A percentile compares a stretch with the other conserved stretches of the same genome.
Evolutionary conservation across 768 basidiomycete species (phyloP).

Genomic region (Tephrocybe sp.): DNA sequence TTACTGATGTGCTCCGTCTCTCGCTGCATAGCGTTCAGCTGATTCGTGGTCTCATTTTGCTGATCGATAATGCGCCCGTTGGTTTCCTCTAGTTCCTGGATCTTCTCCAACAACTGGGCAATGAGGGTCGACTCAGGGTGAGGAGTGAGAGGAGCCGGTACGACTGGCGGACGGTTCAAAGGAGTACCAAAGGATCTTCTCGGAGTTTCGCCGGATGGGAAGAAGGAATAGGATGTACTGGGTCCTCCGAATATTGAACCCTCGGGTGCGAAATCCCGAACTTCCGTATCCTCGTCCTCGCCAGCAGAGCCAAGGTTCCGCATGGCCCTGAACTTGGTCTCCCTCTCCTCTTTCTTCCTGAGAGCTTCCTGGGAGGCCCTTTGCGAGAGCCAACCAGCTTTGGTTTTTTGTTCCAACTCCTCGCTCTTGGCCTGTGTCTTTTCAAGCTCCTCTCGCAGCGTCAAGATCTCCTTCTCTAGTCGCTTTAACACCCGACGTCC

Average conservation of each 20-base stretch:
- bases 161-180: conserved; percentile 12
- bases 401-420: conserved; percentile 69
- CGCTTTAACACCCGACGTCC: conserved; percentile 70
- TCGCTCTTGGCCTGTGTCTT: conserved; percentile 68
- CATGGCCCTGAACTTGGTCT: conserved; percentile 54
- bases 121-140: conserved; percentile 56
- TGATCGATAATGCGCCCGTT: conserved; percentile 67
- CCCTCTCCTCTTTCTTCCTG: conserved; percentile 50
- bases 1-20: conserved; percentile 71
- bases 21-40: conserved; percentile 67
- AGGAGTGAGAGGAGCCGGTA: conserved; percentile 14
- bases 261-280: conserved; percentile 65
- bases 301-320: conserved; percentile 37
- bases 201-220: conserved; percentile 24
- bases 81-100: conserved; percentile 73
- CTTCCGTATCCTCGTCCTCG: conserved; percentile 28
- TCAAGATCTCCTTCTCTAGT: conserved; percentile 80
- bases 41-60: conserved; percentile 59
- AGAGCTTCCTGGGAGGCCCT: conserved; percentile 42
- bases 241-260: conserved; percentile 41
- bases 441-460: conserved; percentile 74
- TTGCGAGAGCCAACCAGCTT: conserved; percentile 41
- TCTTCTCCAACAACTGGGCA: conserved; percentile 71
- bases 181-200: conserved; percentile 15
- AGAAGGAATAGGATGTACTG: conserved; percentile 28